Evolutionary conservation across 305 asterid genomes (phyloP).

Genomic region (Fraxinus xanthoxyloides): DNA sequence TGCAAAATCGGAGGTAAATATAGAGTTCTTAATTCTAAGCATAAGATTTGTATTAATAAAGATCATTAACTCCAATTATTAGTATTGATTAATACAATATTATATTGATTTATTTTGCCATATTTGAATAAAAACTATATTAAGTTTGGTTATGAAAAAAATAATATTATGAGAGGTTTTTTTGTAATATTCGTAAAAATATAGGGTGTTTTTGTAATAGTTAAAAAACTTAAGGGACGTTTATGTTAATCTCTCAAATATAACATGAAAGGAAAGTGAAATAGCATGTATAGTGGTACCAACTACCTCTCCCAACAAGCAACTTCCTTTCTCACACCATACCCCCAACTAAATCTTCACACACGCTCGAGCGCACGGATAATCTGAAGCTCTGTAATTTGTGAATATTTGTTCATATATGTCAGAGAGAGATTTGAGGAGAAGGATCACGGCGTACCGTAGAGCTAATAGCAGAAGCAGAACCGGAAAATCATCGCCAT

Average conservation of each 20-base stretch:
- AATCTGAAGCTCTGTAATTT: neutral
- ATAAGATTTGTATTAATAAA: neutral
- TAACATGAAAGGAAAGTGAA: neutral
- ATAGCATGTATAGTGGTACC: neutral
- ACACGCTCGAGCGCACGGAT: neutral
- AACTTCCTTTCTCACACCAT: neutral
- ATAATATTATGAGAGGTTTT: neutral
- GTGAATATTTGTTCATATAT: constrained; percentile 20
- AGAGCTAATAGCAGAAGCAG: constrained; percentile 27
- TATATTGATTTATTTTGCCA: too few relatives aligned
- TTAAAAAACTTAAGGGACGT: neutral
- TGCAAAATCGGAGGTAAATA: neutral
- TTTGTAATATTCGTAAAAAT: neutral
- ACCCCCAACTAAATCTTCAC: neutral
- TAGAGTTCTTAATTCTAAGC: neutral
- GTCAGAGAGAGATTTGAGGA: constrained; percentile 34
- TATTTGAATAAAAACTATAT: too few relatives aligned
- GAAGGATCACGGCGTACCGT: constrained; percentile 48
- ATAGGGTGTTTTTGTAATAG: neutral
- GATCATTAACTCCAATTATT: neutral
- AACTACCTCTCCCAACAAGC: neutral
- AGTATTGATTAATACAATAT: too few relatives aligned
- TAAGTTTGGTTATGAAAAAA: neutral
- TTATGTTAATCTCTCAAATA: neutral
- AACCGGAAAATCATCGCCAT: constrained; percentile 16